Evolutionary conservation across 1,139 yeast genomes (phyloP).

Genomic region (Saccharomycopsis hybrid): DNA sequence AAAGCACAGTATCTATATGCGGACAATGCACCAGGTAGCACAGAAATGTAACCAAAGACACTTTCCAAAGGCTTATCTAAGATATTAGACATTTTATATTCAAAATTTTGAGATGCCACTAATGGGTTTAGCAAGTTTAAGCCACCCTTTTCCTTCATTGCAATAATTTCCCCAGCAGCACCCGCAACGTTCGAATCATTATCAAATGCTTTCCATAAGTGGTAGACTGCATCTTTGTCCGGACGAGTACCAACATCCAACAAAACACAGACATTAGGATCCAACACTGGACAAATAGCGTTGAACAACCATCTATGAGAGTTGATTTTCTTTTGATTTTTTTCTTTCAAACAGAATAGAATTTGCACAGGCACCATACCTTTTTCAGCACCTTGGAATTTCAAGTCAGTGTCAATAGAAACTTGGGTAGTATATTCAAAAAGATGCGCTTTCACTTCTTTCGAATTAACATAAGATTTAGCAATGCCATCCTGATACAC

Average conservation of each 20-base stretch:
- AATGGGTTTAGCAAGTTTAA: constrained; percentile 75
- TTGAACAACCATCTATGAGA: constrained; percentile 95
- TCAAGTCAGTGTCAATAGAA: constrained; percentile 75
- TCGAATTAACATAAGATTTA: constrained; percentile 83
- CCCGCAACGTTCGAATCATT: constrained; percentile 95
- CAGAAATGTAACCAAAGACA: constrained; percentile 87
- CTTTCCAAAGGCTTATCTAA: constrained; percentile 93
- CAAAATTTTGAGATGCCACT: constrained; percentile 95
- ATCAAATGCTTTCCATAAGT: constrained; percentile 95
- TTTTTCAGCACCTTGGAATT: constrained; percentile 73
- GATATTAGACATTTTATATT: constrained; percentile 92
- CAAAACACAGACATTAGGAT: constrained; percentile 80
- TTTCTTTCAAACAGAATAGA: constrained; percentile 82
- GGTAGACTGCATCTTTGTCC: constrained; percentile 75
- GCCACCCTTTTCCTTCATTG: constrained; percentile 89
- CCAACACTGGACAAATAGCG: constrained; percentile 82
- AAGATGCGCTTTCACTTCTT: constrained; percentile 84
- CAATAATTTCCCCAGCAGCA: constrained; percentile 94
- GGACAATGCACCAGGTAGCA: constrained; percentile 92
- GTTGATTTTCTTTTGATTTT: constrained; percentile 82
- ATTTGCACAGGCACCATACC: constrained; percentile 91
- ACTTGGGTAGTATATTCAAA: constrained; percentile 93
- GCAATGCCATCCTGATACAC: constrained; percentile 96
- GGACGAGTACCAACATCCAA: constrained; percentile 94
- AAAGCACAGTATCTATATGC: constrained; percentile 91